phyloP scores from a whole-genome alignment of 805 yeast genomes.

The Candida silvicultrix region DNA sequence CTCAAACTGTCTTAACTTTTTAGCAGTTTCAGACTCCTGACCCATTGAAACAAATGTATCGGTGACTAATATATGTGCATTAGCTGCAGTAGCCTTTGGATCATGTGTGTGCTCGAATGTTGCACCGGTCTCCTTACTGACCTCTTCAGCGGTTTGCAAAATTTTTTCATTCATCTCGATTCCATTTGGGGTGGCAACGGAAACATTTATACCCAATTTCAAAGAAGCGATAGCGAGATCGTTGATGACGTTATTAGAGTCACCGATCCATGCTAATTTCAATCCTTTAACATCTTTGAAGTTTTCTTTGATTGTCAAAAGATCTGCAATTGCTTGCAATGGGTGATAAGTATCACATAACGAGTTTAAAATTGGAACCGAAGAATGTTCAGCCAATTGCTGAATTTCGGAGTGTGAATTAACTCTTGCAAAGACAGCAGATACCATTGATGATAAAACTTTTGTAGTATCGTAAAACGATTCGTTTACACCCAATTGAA shows the following conservation, averaged over 20 bases:
- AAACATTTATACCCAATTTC: constrained; percentile 74
- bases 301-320: constrained; percentile 78
- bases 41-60: constrained; percentile 99
- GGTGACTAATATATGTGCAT: constrained; percentile 82
- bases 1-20: constrained; percentile 70
- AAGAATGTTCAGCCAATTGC: constrained; percentile 68
- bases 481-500: constrained; percentile 95
- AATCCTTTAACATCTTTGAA: constrained; percentile 53
- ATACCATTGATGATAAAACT: constrained; percentile 91
- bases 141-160: constrained; percentile 42
- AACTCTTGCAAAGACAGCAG: constrained; percentile 97
- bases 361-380: constrained; percentile 90
- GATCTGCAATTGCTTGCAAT: constrained; percentile 88
- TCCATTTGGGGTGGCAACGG: constrained; percentile 80
- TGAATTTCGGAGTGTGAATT: constrained; percentile 77
- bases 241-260: constrained; percentile 91
- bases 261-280: constrained; percentile 94
- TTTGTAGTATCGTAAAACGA: constrained; percentile 81
- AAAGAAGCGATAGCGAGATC: constrained; percentile 87
- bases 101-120: constrained; percentile 57
- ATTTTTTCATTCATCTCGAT: constrained; percentile 58
- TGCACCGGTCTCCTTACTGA: constrained; percentile 47
- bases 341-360: constrained; percentile 93
- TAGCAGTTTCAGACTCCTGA: constrained; percentile 72
- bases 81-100: constrained; percentile 65